Evolutionary conservation across 23 red algal genomes (phyloP).

Genomic region (Cyanidioschyzon merolae): DNA sequence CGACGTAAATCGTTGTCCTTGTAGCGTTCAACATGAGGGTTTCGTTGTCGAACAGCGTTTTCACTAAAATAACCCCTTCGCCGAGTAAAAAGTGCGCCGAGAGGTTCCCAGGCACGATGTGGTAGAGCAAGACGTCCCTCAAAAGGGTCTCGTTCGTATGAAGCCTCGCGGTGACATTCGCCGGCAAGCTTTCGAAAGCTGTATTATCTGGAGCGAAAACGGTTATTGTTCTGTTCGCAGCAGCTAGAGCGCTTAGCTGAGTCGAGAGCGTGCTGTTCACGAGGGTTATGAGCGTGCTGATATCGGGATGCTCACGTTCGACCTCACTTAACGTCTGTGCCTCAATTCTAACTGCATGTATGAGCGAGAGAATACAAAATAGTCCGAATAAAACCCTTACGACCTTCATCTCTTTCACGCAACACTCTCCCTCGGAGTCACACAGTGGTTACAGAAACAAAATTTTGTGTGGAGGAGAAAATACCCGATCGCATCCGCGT

Average conservation of each 20-base stretch:
- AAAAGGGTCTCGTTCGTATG: conserved; percentile 14
- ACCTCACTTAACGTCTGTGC: conserved; percentile 4
- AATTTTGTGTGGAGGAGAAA: neutral
- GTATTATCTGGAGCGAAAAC: conserved; percentile 8
- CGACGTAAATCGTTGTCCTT: neutral
- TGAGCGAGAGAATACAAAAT: neutral
- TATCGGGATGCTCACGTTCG: conserved; percentile 9
- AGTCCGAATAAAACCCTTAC: neutral
- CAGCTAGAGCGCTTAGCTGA: neutral
- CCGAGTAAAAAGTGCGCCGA: conserved; percentile 3
- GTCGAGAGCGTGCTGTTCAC: neutral
- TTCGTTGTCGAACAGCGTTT: neutral
- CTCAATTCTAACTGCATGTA: neutral
- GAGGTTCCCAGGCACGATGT: conserved; percentile 4
- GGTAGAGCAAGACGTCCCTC: conserved; percentile 9
- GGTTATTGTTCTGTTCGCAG: neutral
- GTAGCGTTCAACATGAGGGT: conserved; percentile 1
- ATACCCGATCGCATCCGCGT: neutral
- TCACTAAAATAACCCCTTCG: neutral
- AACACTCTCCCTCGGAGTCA: too few species aligned
- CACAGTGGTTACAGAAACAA: neutral
- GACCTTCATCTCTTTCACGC: too few species aligned
- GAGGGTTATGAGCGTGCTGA: neutral
- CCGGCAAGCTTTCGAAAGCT: neutral
- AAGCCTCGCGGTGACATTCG: neutral